Percentiles rank a stretch among this genome's conserved stretches.
phyloP scores from a whole-genome alignment of 192 early-diverging fungal genomes.

The Rhizophagus sp. region DNA sequence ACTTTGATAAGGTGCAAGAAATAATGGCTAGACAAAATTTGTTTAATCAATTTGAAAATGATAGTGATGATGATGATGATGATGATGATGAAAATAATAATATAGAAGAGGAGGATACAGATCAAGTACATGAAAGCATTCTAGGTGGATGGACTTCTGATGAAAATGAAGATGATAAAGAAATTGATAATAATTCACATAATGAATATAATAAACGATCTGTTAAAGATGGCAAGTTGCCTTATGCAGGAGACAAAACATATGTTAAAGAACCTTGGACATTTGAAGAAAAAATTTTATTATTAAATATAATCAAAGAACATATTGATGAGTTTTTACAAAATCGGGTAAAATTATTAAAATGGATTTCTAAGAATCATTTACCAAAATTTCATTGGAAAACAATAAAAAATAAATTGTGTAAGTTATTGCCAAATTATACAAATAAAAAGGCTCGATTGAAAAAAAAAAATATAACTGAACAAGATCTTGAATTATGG shows the following conservation, averaged over 20 bases:
- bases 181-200: background rate
- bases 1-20: background rate
- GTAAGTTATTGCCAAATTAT: background rate
- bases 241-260: background rate
- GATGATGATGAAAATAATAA: background rate
- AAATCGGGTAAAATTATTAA: background rate
- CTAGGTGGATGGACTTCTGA: background rate
- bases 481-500: background rate
- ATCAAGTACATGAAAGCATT: background rate
- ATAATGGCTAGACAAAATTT: background rate
- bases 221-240: background rate
- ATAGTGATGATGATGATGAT: background rate
- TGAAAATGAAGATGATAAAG: background rate
- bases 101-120: background rate
- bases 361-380: background rate
- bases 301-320: background rate
- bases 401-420: background rate
- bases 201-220: background rate
- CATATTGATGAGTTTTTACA: background rate
- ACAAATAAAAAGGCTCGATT: background rate
- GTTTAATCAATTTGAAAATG: background rate
- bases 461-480: background rate
- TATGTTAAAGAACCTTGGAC: background rate
- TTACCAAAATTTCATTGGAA: background rate
- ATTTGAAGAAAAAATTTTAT: background rate